Percentiles rank a stretch among this genome's conserved stretches.
phyloP scores from a whole-genome alignment of 345 rosid species.

The Citrus medica region DNA sequence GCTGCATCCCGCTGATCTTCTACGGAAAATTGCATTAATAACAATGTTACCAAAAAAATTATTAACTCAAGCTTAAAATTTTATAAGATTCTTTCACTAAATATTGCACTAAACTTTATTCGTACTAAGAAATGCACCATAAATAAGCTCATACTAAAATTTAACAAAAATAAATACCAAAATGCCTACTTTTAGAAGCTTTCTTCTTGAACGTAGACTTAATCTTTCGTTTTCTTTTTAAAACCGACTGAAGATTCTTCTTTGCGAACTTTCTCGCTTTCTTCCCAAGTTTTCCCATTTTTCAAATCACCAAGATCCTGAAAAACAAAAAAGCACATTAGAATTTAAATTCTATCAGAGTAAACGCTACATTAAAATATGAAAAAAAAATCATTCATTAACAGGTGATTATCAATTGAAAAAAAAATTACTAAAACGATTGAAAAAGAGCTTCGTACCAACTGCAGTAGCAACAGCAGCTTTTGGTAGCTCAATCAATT shows the following conservation, averaged over 20 bases:
- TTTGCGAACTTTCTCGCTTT: conserved; percentile 94
- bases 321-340: background rate
- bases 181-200: conserved; percentile 53
- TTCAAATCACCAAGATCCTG: background rate
- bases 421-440: background rate
- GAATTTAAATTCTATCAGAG: background rate
- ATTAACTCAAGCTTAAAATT: background rate
- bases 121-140: background rate
- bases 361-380: background rate
- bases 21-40: conserved; percentile 9
- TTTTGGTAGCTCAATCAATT: background rate
- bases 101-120: background rate
- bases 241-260: conserved; percentile 86
- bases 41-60: background rate
- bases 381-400: background rate
- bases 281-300: conserved; percentile 85
- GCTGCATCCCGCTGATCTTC: conserved; percentile 27
- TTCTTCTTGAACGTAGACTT: conserved; percentile 66
- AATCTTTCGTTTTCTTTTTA: conserved; percentile 53
- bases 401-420: background rate
- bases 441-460: background rate
- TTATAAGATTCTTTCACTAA: background rate
- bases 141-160: background rate
- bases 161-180: background rate
- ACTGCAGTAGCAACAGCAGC: background rate